Evolutionary conservation across 768 basidiomycete genomes (phyloP).

Genomic region (Clathrus columnatus): DNA sequence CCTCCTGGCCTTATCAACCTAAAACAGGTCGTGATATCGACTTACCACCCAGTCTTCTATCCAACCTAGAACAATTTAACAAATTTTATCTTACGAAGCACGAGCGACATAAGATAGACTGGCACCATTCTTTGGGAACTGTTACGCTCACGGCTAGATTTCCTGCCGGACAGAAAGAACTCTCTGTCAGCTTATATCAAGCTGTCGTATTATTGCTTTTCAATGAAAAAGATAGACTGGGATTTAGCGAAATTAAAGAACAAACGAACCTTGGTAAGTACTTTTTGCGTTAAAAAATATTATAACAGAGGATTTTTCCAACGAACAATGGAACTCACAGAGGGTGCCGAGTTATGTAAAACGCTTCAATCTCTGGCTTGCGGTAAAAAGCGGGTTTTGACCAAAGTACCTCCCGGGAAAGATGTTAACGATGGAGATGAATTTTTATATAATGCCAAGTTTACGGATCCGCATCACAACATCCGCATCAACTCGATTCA

Average conservation of each 20-base stretch:
- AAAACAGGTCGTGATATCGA: slow-evolving; percentile 38
- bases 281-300: too few species aligned
- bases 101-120: slow-evolving; percentile 64
- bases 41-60: slow-evolving; percentile 66
- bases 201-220: slow-evolving; percentile 80
- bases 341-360: slow-evolving; percentile 61
- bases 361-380: slow-evolving; percentile 90
- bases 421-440: slow-evolving; percentile 70
- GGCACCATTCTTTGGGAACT: slow-evolving; percentile 83
- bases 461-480: slow-evolving; percentile 67
- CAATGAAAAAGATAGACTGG: slow-evolving; percentile 54
- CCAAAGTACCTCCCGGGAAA: slow-evolving; percentile 67
- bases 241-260: slow-evolving; percentile 58
- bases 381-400: slow-evolving; percentile 81
- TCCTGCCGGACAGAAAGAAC: slow-evolving; percentile 63
- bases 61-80: slow-evolving; percentile 52
- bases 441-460: slow-evolving; percentile 77
- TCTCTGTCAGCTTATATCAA: slow-evolving; percentile 87
- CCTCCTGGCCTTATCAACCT: slow-evolving; percentile 76
- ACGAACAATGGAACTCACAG: slow-evolving; percentile 30
- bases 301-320: neutral
- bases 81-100: slow-evolving; percentile 75
- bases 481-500: slow-evolving; percentile 96
- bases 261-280: slow-evolving; percentile 65
- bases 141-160: slow-evolving; percentile 70